Conservation (phyloP, 1,139 yeast species). For the Suhomyces bolitotheri region DNA sequence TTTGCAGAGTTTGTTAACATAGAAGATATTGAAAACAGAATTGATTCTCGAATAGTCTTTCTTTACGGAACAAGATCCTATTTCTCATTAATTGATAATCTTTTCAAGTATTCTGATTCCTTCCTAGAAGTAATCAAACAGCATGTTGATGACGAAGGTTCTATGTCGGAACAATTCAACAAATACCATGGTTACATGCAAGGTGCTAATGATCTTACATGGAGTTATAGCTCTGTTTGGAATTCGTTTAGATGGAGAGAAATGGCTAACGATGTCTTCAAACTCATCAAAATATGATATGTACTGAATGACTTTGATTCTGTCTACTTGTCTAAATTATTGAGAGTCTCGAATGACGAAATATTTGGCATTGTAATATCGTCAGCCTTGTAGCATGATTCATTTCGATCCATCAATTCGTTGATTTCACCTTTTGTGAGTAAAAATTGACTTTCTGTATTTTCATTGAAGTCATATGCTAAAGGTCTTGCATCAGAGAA, state of each 20-base stretch:
- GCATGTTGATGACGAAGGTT: slow-evolving; percentile 74
- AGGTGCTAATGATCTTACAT: slow-evolving; percentile 85
- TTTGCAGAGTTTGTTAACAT: slow-evolving; percentile 30
- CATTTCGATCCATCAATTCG: slow-evolving; percentile 56
- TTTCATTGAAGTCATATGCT: too few species aligned
- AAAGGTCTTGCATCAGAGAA: too few species aligned
- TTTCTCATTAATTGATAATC: slow-evolving; percentile 42
- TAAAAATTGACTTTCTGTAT: slow-evolving; percentile 10
- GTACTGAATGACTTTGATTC: too few species aligned
- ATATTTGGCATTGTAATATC: slow-evolving; percentile 37
- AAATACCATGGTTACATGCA: slow-evolving; percentile 78
- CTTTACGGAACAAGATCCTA: slow-evolving; percentile 49
- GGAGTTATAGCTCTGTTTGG: slow-evolving; percentile 88
- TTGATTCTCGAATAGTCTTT: slow-evolving; percentile 7
- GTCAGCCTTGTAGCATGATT: slow-evolving; percentile 38
- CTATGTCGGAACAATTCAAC: slow-evolving; percentile 87
- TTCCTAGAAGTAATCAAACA: slow-evolving; percentile 69
- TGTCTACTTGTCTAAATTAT: slow-evolving; percentile 25
- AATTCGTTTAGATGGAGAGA: slow-evolving; percentile 66
- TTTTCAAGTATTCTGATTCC: slow-evolving; percentile 68
- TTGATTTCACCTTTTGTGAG: not conserved
- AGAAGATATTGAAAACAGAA: slow-evolving; percentile 10
- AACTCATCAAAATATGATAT: too few species aligned
- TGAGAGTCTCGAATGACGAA: slow-evolving; percentile 54
- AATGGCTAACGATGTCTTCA: slow-evolving; percentile 24